Evolutionary conservation across 2,329 filamentous ascomycete genomes (phyloP).

Genomic region (Colletotrichum sp.): DNA sequence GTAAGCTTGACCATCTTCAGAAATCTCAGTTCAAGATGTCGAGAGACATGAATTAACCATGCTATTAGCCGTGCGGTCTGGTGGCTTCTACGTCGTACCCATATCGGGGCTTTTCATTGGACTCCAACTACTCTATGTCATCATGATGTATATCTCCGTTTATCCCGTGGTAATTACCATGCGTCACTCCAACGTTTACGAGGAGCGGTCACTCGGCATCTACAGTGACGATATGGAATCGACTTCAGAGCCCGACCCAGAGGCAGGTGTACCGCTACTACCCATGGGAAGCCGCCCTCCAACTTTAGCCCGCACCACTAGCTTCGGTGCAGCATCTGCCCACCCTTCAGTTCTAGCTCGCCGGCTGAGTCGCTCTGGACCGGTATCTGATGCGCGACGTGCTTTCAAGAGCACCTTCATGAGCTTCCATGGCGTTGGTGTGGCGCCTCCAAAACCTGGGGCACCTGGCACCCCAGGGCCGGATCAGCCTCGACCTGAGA

Average conservation of each 20-base stretch:
- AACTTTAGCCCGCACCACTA: background rate
- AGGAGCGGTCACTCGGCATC: constrained; percentile 69
- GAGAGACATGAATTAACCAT: background rate
- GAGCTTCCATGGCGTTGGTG: background rate
- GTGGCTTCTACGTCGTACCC: constrained; percentile 70
- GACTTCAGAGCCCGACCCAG: background rate
- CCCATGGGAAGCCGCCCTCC: background rate
- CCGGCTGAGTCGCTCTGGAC: background rate
- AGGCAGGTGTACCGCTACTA: background rate
- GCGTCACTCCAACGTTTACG: constrained; percentile 75
- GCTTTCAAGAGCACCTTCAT: background rate
- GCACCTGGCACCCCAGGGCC: background rate
- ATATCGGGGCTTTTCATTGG: constrained; percentile 62
- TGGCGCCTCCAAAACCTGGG: background rate
- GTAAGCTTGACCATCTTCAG: constrained; percentile 33
- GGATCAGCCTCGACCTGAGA: constrained; percentile 23
- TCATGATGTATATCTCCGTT: constrained; percentile 71
- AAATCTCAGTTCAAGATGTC: background rate
- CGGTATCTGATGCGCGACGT: background rate
- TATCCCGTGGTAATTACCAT: constrained; percentile 69
- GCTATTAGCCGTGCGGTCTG: constrained; percentile 60
- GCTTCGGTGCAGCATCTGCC: background rate
- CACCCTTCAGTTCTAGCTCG: background rate
- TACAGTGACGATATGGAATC: constrained; percentile 43
- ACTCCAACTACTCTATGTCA: constrained; percentile 63